A percentile compares a stretch with the other conserved stretches of the same genome.
Evolutionary conservation across 768 basidiomycete genomes (phyloP).

Genomic region (Mycena floridula): DNA sequence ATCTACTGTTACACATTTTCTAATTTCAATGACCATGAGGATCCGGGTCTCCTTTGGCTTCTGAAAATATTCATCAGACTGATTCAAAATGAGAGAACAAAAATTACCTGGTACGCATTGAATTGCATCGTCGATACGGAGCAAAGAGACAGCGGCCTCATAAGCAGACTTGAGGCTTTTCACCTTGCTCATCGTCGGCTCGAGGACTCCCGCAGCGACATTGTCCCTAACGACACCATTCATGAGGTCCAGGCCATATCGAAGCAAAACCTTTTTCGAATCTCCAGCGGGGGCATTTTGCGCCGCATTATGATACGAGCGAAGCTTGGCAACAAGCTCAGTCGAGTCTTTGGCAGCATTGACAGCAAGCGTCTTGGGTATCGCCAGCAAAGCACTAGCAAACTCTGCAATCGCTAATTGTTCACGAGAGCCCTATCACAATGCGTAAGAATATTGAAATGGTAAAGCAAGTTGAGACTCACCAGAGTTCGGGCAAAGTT

Average conservation of each 20-base stretch:
- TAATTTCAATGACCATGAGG: conserved; percentile 59
- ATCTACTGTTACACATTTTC: too few relatives aligned
- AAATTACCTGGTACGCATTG: conserved; percentile 79
- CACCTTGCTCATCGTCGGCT: conserved; percentile 96
- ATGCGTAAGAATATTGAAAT: conserved; percentile 6
- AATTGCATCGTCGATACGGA: conserved; percentile 96
- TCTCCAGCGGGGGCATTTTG: conserved; percentile 89
- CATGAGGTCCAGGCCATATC: conserved; percentile 91
- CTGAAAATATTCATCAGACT: conserved; percentile 30
- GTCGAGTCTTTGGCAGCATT: conserved; percentile 99
- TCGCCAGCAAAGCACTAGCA: conserved; percentile 84
- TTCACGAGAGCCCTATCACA: conserved; percentile 87
- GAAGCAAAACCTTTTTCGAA: conserved; percentile 83
- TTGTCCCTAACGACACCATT: conserved; percentile 97
- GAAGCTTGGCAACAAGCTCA: conserved; percentile 92
- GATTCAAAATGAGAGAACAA: conserved; percentile 2
- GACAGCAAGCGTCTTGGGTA: conserved; percentile 94
- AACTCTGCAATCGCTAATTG: conserved; percentile 99
- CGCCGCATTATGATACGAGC: conserved; percentile 94
- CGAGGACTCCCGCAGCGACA: conserved; percentile 85
- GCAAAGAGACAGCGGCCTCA: conserved; percentile 89
- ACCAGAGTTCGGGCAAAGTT: conserved; percentile 98
- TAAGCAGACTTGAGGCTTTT: conserved; percentile 96
- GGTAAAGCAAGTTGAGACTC: conserved; percentile 22
- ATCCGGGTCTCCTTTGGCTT: conserved; percentile 67